Evolutionary conservation across 306 rosid genomes (phyloP).

Genomic region (Fragaria vesca): DNA sequence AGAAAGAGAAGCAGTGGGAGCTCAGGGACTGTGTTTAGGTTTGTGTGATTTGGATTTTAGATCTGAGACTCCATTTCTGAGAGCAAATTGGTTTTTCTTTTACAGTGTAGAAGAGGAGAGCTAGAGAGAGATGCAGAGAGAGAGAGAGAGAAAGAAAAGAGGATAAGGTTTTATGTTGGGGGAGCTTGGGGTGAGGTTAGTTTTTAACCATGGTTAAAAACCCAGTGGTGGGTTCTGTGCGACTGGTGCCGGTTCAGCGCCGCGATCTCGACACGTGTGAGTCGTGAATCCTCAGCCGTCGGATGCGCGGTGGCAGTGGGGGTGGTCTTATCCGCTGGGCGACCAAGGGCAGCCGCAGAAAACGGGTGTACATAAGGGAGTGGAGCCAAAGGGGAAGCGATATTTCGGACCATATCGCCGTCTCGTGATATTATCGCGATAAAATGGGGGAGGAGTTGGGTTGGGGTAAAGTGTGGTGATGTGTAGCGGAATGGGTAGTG

Average conservation of each 20-base stretch:
- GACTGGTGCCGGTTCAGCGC: slow-evolving; percentile 12
- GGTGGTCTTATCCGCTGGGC: slow-evolving; percentile 64
- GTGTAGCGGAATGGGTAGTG: slow-evolving; percentile 43
- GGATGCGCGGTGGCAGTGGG: slow-evolving; percentile 35
- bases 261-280: slow-evolving; percentile 43
- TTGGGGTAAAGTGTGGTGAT: slow-evolving; percentile 39
- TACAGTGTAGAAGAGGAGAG: slow-evolving; percentile 12
- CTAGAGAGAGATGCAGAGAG: slow-evolving; percentile 3
- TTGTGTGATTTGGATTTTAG: slow-evolving; percentile 33
- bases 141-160: slow-evolving; percentile 20
- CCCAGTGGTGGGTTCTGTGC: slow-evolving; percentile 13
- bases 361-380: slow-evolving; percentile 49
- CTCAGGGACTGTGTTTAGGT: not conserved
- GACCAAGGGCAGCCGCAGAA: slow-evolving; percentile 60
- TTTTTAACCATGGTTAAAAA: slow-evolving; percentile 66
- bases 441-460: slow-evolving; percentile 16
- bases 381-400: slow-evolving; percentile 32
- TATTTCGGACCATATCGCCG: not conserved
- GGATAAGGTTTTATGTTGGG: slow-evolving; percentile 53
- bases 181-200: slow-evolving; percentile 39
- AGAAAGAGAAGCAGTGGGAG: not conserved
- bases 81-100: slow-evolving; percentile 21
- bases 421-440: not conserved
- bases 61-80: slow-evolving; percentile 68
- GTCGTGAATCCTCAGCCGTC: slow-evolving; percentile 24